Evolutionary conservation across 768 basidiomycete species (phyloP), one percentile per base, ranked within the genome.

Genomic region (Leccinum incarnatum): DNA sequence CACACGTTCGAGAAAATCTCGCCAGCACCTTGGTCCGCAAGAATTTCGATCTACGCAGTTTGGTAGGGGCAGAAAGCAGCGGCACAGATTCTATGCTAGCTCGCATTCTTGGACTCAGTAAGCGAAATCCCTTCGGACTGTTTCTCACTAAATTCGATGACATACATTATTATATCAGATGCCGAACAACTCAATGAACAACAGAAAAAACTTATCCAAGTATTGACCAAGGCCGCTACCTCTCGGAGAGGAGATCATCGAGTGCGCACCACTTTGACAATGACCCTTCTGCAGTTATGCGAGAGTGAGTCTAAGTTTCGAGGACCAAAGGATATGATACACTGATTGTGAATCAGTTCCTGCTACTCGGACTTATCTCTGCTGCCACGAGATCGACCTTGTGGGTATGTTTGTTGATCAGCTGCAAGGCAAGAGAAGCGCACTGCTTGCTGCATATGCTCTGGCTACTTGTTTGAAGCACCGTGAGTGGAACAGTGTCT

Each of bases 231-330:
- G 3, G 62, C 62, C 10, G 36, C 53, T 40, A 17, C 37, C 17
- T 40, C 17, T 37, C 25, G 50, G 36, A 47, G 19, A 0, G 49
- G 53, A 6, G 52, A 56, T 34, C 17, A 51, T 17, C 57, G 51
- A 19, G 69, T 61, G 21, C 64, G 69, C 14, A 70, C 61, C 4
- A 60, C 64, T 30, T 61, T 64, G 10, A 69, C 68, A 2, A 45
- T 68, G 55, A 70, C 68, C 1, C 21, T 69, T 27, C 5, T 70
- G 27, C 61, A 62, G n/a, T 51, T 69, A 19, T 64, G 62, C 47
- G 60, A 68, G 19, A 63, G 69, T 71, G 11, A 30, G 61, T 42
- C 3, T 29, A 14, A 25, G 3, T 23, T 37, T 37, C 5, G 9
- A 49, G 4, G 5, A 8, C 7, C 17, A 25, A 37, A n/a, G n/a